Base-by-base conservation (phyloP, 495 filamentous ascomycete species). In the Penicillium pancosmium region DNA sequence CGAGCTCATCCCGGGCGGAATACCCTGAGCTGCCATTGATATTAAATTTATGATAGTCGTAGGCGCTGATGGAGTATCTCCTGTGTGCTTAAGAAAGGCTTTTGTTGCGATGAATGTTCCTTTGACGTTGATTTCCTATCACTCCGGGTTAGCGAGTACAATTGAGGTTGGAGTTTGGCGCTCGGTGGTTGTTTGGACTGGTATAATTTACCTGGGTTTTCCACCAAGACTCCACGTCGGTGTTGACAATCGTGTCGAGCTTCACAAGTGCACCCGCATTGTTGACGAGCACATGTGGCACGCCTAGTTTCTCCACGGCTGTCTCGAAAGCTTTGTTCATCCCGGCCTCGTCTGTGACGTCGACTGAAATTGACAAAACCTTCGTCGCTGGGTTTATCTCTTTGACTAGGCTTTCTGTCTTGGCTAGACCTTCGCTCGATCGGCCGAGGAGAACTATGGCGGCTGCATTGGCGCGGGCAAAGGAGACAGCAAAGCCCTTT, bases 201-300 rank as follows among this genome's bases (percentile, higher is more conserved):
- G 8, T n/a, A 54, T 36, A 25, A 43, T 48, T 46, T 1, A 62
- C 55, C 43, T 57, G 60, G 2, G 50, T 68, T 19, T 49, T 64
- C 74, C 74, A 79, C 68, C 70, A 81, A 12, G 57, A 52, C 2
- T 71, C 71, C 11, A 67, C 44, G 19, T 74, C 62, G 1, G 67
- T 54, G 2, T 72, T 64, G 13, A 56, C 33, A 8, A 68, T 63
- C 5, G 41, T 27, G n/a, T 58, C 55, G 1, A 56, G 53, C 1
- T 55, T 60, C 16, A 53, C 47, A 11, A 61, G 38, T 4, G 66
- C 58, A 0, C 68, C 79, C 1, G 78, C 79, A 51, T 77, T 80
- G 60, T 78, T 79, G 44, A 81, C 57, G 13, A 82, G 66, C 0
- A 82, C 57, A 57, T 82, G 77, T 11, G 78, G 70, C 8, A 62